These are phyloP conservation scores for Boletus patriciae DNA, from an alignment of 768 basidiomycete genomes.

Conservation along the genomic window DNA sequence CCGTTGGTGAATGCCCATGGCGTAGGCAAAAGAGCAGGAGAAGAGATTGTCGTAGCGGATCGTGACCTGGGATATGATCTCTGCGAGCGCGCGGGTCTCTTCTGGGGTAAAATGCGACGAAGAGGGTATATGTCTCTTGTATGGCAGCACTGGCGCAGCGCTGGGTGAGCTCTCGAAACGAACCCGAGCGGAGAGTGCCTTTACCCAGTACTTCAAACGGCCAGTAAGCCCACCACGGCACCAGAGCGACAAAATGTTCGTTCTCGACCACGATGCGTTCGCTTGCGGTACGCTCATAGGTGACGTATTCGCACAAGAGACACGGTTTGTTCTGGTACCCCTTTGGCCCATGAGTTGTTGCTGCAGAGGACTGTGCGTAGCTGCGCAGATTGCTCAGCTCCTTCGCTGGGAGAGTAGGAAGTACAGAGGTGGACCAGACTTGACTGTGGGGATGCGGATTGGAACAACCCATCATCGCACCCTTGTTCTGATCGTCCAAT, in stretches of 20 bases:
- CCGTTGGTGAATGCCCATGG: slow-evolving; percentile 92
- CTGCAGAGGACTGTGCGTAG: slow-evolving; percentile 42
- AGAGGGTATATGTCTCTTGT: slow-evolving; percentile 75
- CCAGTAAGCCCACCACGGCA: slow-evolving; percentile 97
- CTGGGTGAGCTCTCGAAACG: slow-evolving; percentile 2
- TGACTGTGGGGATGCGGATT: slow-evolving; percentile 96
- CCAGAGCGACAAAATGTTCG: slow-evolving; percentile 77
- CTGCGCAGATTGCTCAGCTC: slow-evolving; percentile 59
- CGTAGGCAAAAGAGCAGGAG: slow-evolving; percentile 87
- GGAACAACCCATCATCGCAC: slow-evolving; percentile 92
- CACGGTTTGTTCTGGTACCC: slow-evolving; percentile 62
- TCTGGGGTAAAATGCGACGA: slow-evolving; percentile 55
- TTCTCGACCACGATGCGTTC: slow-evolving; percentile 71
- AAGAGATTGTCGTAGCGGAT: slow-evolving; percentile 79
- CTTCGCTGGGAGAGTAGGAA: slow-evolving; percentile 68
- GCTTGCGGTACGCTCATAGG: slow-evolving; percentile 54
- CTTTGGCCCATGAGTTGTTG: slow-evolving; percentile 47
- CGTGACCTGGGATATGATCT: slow-evolving; percentile 62
- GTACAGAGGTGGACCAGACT: slow-evolving; percentile 73
- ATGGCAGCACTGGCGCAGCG: slow-evolving; percentile 59
- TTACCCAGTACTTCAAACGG: slow-evolving; percentile 81
- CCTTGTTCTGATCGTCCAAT: slow-evolving; percentile 66
- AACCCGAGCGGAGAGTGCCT: slow-evolving; percentile 8
- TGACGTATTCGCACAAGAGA: slow-evolving; percentile 78
- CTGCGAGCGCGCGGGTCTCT: slow-evolving; percentile 66